Evolutionary conservation across 768 basidiomycete species (phyloP).

Genomic region (Cystobasidium tubakii): DNA sequence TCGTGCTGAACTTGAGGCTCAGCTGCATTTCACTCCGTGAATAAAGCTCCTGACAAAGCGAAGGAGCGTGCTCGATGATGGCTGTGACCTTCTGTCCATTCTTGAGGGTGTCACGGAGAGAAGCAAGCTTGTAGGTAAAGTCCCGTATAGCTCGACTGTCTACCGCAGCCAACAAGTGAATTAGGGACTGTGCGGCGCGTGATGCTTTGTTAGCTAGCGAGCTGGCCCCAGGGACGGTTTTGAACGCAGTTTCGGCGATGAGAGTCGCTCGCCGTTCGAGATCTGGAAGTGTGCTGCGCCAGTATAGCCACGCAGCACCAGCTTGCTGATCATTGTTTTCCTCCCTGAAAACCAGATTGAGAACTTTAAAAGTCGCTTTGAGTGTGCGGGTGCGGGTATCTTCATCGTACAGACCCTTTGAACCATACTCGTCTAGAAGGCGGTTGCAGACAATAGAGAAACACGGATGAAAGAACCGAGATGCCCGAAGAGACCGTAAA

Average conservation of each 20-base stretch:
- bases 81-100: not conserved
- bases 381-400: not conserved
- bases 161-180: not conserved
- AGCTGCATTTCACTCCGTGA: not conserved
- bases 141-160: not conserved
- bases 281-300: not conserved
- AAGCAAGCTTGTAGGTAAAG: not conserved
- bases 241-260: slow-evolving; percentile 19
- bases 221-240: not conserved
- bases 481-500: slow-evolving; percentile 10
- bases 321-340: not conserved
- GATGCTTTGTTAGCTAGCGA: not conserved
- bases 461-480: slow-evolving; percentile 20
- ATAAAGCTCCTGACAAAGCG: not conserved
- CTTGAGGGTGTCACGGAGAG: not conserved
- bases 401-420: not conserved
- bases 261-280: slow-evolving; percentile 1
- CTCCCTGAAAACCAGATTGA: not conserved
- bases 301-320: not conserved
- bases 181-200: not conserved
- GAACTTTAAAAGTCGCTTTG: slow-evolving; percentile 4
- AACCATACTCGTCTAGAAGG: slow-evolving; percentile 20
- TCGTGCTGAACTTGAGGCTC: not conserved
- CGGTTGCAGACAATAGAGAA: slow-evolving; percentile 16
- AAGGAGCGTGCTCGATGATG: not conserved